These are phyloP conservation scores for Phialophora tarda DNA, from an alignment of 2,329 filamentous ascomycete genomes.

Conservation along the genomic window DNA sequence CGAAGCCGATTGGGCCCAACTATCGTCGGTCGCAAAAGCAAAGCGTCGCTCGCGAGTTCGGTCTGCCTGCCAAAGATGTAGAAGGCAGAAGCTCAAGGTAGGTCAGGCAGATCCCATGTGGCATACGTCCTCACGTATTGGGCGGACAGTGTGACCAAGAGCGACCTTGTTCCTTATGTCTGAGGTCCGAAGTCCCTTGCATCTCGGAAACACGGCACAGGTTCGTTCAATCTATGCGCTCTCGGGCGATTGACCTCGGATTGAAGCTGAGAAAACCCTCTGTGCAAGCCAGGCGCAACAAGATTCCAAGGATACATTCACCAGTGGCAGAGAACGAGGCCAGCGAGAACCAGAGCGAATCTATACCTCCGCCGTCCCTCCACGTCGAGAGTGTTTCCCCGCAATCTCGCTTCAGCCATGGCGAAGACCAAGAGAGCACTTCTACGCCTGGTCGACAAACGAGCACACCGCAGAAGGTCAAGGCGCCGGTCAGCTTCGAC, in stretches of 20 bases:
- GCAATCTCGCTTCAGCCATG: slow-evolving; percentile 29
- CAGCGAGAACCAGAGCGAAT: not conserved
- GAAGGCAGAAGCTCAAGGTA: slow-evolving; percentile 43
- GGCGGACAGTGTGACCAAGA: slow-evolving; percentile 41
- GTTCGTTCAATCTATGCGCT: not conserved
- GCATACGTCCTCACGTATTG: not conserved
- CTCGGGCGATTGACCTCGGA: not conserved
- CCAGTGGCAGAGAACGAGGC: slow-evolving; percentile 7
- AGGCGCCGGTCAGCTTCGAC: slow-evolving; percentile 27
- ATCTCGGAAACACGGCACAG: slow-evolving; percentile 23
- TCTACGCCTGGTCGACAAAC: slow-evolving; percentile 26
- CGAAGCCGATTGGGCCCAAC: slow-evolving; percentile 44
- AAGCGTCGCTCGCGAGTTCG: slow-evolving; percentile 70
- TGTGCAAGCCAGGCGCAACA: slow-evolving; percentile 20
- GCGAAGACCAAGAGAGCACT: slow-evolving; percentile 18
- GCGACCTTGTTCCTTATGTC: slow-evolving; percentile 45
- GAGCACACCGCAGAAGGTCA: slow-evolving; percentile 37
- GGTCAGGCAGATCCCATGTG: not conserved
- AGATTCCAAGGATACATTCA: slow-evolving; percentile 5
- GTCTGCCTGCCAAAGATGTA: slow-evolving; percentile 41
- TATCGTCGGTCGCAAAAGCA: slow-evolving; percentile 74
- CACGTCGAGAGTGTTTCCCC: slow-evolving; percentile 14
- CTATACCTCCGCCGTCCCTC: not conserved
- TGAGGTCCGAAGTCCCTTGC: slow-evolving; percentile 40
- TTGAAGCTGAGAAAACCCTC: not conserved